Evolutionary conservation across 2,329 filamentous ascomycete genomes (phyloP).

Genomic region (Sporothrix pallida): DNA sequence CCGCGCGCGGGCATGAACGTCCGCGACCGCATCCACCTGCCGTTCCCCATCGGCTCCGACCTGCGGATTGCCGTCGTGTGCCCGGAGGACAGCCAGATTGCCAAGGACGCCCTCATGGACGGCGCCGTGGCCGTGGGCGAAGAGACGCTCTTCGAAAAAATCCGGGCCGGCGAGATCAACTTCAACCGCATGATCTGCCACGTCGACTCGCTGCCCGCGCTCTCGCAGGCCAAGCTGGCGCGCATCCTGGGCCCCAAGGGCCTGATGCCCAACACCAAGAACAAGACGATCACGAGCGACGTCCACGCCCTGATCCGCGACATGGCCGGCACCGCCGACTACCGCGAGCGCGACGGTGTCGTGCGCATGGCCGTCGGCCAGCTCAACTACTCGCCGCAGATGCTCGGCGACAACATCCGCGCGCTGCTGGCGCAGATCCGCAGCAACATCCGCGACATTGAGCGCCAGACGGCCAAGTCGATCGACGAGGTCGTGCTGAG

Average conservation of each 20-base stretch:
- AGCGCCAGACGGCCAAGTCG: constrained; percentile 70
- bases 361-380: constrained; percentile 91
- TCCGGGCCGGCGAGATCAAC: constrained; percentile 74
- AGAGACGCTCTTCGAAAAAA: constrained; percentile 79
- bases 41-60: constrained; percentile 88
- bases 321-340: constrained; percentile 82
- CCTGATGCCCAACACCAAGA: constrained; percentile 89
- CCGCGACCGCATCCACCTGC: constrained; percentile 84
- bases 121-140: constrained; percentile 87
- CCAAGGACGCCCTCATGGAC: constrained; percentile 73
- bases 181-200: constrained; percentile 94
- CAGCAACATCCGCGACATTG: constrained; percentile 67
- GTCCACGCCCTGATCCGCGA: constrained; percentile 76
- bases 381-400: constrained; percentile 83
- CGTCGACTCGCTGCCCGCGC: constrained; percentile 72
- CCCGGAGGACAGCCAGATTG: constrained; percentile 76
- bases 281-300: constrained; percentile 85
- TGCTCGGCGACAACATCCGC: constrained; percentile 84
- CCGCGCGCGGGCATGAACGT: constrained; percentile 85
- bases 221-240: constrained; percentile 82
- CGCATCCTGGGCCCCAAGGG: constrained; percentile 85
- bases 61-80: constrained; percentile 89
- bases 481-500: constrained; percentile 80
- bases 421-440: constrained; percentile 76
- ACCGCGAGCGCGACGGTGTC: constrained; percentile 83